phyloP scores from a whole-genome alignment of 257 asterid species.

The Henckelia pumila region DNA sequence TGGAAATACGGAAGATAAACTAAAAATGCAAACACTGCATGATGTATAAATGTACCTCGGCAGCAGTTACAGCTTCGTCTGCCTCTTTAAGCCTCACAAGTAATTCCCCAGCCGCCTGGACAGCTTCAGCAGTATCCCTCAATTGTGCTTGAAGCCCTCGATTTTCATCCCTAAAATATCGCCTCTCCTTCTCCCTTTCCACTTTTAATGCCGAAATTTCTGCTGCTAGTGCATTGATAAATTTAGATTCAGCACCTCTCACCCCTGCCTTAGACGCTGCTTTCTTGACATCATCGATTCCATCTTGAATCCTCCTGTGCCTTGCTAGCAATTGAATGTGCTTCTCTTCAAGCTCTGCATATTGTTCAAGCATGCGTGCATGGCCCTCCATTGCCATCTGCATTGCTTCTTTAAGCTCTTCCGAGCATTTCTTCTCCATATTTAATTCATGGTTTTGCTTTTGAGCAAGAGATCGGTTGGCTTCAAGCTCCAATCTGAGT shows the following conservation, averaged over 20 bases:
- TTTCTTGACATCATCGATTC: constrained; percentile 89
- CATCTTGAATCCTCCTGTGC: constrained; percentile 75
- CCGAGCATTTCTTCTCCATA: constrained; percentile 76
- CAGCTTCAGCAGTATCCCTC: constrained; percentile 99
- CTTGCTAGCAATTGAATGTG: constrained; percentile 84
- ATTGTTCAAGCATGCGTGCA: constrained; percentile 98
- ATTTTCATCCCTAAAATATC: constrained; percentile 74
- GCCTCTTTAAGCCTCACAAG: constrained; percentile 94
- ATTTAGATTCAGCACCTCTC: constrained; percentile 84
- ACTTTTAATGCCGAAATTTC: constrained; percentile 79
- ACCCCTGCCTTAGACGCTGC: constrained; percentile 97
- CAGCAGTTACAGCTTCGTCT: constrained; percentile 74
- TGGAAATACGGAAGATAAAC: constrained; percentile 17
- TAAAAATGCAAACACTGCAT: constrained; percentile 11
- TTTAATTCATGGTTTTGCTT: constrained; percentile 79
- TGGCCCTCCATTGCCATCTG: constrained; percentile 99
- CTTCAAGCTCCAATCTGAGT: constrained; percentile 65
- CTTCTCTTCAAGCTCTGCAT: constrained; percentile 92
- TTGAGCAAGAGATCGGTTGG: constrained; percentile 43
- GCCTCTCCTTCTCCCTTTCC: constrained; percentile 86
- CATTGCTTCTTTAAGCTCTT: constrained; percentile 97
- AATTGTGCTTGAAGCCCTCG: constrained; percentile 91
- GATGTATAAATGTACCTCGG: constrained; percentile 62
- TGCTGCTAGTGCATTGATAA: constrained; percentile 84
- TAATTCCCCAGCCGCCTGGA: constrained; percentile 96